phyloP scores from a whole-genome alignment of 1,139 yeast genomes.

The Casaregolazyma lundiana region DNA sequence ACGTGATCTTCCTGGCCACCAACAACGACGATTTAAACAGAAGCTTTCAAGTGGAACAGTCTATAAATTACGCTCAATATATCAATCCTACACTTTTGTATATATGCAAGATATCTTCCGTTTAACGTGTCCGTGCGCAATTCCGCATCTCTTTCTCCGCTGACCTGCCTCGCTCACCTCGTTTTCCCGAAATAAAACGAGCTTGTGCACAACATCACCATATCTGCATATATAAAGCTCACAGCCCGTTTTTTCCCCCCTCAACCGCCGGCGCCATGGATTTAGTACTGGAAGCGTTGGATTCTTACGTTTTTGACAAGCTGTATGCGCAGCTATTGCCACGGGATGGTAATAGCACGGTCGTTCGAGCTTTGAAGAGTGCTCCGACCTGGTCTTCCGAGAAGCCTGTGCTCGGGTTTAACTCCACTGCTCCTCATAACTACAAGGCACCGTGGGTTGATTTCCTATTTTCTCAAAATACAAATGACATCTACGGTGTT shows the following conservation, averaged over 20 bases:
- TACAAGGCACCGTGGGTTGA: background rate
- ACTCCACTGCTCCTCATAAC: conserved; percentile 1
- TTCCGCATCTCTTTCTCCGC: background rate
- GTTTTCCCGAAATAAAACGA: background rate
- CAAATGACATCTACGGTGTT: conserved; percentile 39
- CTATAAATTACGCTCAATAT: no score
- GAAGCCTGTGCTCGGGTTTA: background rate
- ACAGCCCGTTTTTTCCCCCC: background rate
- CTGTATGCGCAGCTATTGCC: conserved; percentile 62
- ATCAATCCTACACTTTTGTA: no score
- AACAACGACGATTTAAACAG: no score
- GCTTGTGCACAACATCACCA: background rate
- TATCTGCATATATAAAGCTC: background rate
- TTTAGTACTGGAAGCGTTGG: conserved; percentile 75
- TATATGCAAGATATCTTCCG: background rate
- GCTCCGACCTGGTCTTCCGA: conserved; percentile 5
- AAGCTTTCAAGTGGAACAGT: no score
- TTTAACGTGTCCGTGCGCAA: background rate
- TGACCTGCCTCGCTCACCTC: conserved; percentile 1
- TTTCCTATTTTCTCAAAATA: conserved; percentile 3
- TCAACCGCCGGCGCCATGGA: conserved; percentile 52
- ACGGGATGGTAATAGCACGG: conserved; percentile 1
- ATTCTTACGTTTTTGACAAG: conserved; percentile 66
- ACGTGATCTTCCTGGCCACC: no score
- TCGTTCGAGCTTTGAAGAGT: background rate